phyloP scores from a whole-genome alignment of 2,329 filamentous ascomycete genomes.

The Aspergillus novofumigatus region DNA sequence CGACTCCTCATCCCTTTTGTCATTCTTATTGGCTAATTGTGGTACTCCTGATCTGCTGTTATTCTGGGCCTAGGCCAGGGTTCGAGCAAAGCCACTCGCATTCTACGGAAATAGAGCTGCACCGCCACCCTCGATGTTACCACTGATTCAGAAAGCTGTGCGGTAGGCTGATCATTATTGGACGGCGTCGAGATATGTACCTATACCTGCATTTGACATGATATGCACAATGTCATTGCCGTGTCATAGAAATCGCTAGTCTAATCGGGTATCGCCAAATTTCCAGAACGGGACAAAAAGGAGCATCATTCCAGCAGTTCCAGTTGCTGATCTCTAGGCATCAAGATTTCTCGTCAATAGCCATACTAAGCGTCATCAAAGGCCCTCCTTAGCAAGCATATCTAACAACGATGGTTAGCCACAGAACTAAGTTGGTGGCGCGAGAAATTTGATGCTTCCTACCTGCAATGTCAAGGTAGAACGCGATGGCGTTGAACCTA shows the following conservation, averaged over 20 bases:
- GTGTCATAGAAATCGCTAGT: background rate
- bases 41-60: background rate
- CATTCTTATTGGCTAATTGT: background rate
- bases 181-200: background rate
- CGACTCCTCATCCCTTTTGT: background rate
- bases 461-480: slow-evolving; percentile 65
- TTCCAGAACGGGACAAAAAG: background rate
- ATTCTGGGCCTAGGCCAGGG: background rate
- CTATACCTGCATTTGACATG: background rate
- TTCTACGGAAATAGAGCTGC: slow-evolving; percentile 10
- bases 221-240: background rate
- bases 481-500: slow-evolving; percentile 61
- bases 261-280: slow-evolving; percentile 5
- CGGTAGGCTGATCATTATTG: background rate
- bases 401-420: slow-evolving; percentile 31
- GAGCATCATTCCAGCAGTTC: background rate
- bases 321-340: slow-evolving; percentile 9
- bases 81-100: slow-evolving; percentile 3
- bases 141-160: background rate
- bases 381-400: slow-evolving; percentile 67
- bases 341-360: slow-evolving; percentile 12
- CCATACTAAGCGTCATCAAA: slow-evolving; percentile 23
- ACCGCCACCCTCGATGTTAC: slow-evolving; percentile 12
- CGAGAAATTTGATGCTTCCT: slow-evolving; percentile 16
- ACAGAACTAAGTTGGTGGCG: slow-evolving; percentile 2